A percentile compares a stretch with the other conserved stretches of the same genome.
These are phyloP conservation scores for Cyberlindnera subsufficiens DNA, from an alignment of 805 yeast genomes.

Conservation along the genomic window DNA sequence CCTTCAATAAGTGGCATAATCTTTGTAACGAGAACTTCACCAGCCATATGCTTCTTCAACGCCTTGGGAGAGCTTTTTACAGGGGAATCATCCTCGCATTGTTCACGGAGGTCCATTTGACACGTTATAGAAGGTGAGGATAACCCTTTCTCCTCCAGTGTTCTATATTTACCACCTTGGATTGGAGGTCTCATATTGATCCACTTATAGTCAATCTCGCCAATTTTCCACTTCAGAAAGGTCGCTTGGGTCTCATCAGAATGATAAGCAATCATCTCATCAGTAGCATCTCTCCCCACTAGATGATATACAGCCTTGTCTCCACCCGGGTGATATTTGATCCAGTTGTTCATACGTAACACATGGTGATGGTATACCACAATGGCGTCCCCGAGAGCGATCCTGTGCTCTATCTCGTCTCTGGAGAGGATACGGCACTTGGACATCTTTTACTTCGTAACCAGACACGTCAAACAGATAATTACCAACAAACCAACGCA, in stretches of 20 bases:
- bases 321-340: constrained; percentile 81
- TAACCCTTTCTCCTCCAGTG: constrained; percentile 22
- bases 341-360: constrained; percentile 64
- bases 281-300: constrained; percentile 88
- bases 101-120: too few relatives aligned
- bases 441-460: constrained; percentile 4
- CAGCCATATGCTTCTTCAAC: constrained; percentile 24
- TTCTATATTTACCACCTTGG: constrained; percentile 62
- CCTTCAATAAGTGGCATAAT: constrained; percentile 51
- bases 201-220: constrained; percentile 62
- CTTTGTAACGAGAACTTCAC: constrained; percentile 32
- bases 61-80: too few relatives aligned
- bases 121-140: not conserved
- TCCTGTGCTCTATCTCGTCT: constrained; percentile 48
- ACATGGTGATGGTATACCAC: constrained; percentile 58
- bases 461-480: too few relatives aligned
- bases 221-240: constrained; percentile 59
- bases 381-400: constrained; percentile 62
- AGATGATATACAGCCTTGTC: constrained; percentile 77
- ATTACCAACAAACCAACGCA: too few relatives aligned
- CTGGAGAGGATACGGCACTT: constrained; percentile 28
- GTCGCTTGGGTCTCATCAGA: constrained; percentile 45
- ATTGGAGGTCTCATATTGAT: constrained; percentile 78
- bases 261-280: constrained; percentile 86
- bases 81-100: too few relatives aligned